Base-by-base conservation (phyloP, 345 rosid genomes). In the Aurinia saxatilis region DNA sequence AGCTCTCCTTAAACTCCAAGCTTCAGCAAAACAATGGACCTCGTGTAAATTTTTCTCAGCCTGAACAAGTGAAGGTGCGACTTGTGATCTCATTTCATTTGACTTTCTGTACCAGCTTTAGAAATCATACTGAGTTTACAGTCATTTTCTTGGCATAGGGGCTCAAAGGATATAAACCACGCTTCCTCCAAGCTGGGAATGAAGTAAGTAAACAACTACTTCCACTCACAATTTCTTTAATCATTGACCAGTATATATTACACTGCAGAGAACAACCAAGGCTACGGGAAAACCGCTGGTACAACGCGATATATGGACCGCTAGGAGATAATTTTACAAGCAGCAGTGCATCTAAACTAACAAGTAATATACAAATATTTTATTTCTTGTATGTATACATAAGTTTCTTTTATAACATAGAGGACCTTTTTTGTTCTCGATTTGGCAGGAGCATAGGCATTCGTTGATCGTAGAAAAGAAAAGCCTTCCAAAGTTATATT, bases 161-260 rank as follows among this genome's bases (percentile, higher is more conserved):
- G 87, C 66, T 78, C 87, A 75, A 95, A 95, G 86, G 99, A 90
- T 79, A 90, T 87, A 84, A 80, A 83, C 49, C 55, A 70, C 76
- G 76, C 63, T 53, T 76, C 42, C 63, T 85, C 60, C 87, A 70
- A 77, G 80, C 75, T 71, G 86, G 73, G 65, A 62, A 77, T 68
- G 82, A 85, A 89, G 91, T 85, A 76, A 77, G 80, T 56, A 38
- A n/a, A 46, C 10, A 18, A 50, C n/a, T n/a, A n/a, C n/a, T n/a
- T n/a, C 25, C 14, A 45, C 14, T 13, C 29, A 16, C 8, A 3
- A 2, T 21, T 19, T 44, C 10, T 27, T 61, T 8, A 27, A 23
- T 15, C n/a, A 50, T 21, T 50, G 40, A 60, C 21, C n/a, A 16
- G 48, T 46, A 11, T 41, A 18, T 5, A 47, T 7, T 31, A 68